A percentile compares a stretch with the other conserved stretches of the same genome.
Conservation (phyloP, 257 asterid species). For the Lantana camara region DNA sequence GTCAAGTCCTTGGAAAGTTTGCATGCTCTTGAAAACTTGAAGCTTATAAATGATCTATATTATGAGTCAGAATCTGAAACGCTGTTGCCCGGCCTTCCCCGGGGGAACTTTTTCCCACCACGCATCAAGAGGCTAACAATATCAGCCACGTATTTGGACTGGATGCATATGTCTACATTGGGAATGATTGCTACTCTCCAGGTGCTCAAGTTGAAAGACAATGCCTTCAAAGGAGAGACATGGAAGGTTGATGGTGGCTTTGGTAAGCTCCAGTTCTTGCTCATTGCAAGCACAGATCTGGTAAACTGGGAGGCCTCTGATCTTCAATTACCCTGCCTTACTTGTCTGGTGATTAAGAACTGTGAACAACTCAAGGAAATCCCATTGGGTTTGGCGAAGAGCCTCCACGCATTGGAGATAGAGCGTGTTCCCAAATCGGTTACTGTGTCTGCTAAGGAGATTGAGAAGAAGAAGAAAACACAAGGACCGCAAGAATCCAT, state of each 20-base stretch:
- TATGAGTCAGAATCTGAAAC: neutral
- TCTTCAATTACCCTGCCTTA: constrained; percentile 32
- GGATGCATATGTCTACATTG: constrained; percentile 37
- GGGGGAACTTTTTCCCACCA: constrained; percentile 22
- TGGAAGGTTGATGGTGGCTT: constrained; percentile 33
- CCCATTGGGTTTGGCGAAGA: constrained; percentile 28
- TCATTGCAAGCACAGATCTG: constrained; percentile 30
- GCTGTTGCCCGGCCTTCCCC: constrained; percentile 26
- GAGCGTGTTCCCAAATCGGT: neutral
- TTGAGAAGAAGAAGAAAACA: neutral
- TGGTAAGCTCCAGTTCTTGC: constrained; percentile 30
- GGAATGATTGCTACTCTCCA: constrained; percentile 25
- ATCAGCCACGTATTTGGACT: constrained; percentile 27
- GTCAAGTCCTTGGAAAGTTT: neutral
- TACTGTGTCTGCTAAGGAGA: constrained; percentile 15
- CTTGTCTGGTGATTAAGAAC: constrained; percentile 29
- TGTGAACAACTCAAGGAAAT: constrained; percentile 30
- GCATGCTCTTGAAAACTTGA: constrained; percentile 30
- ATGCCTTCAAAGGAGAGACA: constrained; percentile 35
- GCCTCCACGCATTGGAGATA: constrained; percentile 32
- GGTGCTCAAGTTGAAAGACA: constrained; percentile 46
- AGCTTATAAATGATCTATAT: constrained; percentile 33
- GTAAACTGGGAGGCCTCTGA: constrained; percentile 35
- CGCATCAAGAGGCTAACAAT: constrained; percentile 33
- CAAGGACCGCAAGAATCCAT: too few species aligned